Conservation (phyloP, 495 filamentous ascomycete species). For the Neurospora sp. region DNA sequence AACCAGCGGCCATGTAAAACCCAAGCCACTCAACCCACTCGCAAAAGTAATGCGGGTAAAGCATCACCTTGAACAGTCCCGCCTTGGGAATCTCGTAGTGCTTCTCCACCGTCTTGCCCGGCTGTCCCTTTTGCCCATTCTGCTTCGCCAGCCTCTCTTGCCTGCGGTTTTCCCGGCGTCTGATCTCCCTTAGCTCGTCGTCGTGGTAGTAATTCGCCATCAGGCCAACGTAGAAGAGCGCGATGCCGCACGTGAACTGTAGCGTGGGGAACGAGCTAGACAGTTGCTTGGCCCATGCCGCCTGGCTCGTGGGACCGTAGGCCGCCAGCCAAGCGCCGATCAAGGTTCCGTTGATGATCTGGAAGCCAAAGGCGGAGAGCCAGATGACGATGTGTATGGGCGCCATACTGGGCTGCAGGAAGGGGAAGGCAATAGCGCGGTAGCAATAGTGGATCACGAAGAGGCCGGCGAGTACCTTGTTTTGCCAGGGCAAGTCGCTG, state of each 20-base stretch:
- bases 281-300: constrained; percentile 43
- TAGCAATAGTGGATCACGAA: constrained; percentile 82
- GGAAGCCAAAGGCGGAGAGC: constrained; percentile 53
- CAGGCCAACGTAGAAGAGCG: constrained; percentile 53
- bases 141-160: constrained; percentile 32
- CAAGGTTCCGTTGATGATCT: constrained; percentile 65
- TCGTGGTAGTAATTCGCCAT: constrained; percentile 76
- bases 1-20: constrained; percentile 61
- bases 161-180: constrained; percentile 46
- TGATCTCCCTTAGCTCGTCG: constrained; percentile 66
- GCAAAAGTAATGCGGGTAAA: constrained; percentile 87
- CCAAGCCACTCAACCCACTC: constrained; percentile 97
- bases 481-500: constrained; percentile 49
- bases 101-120: constrained; percentile 48
- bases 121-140: constrained; percentile 25
- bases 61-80: constrained; percentile 70
- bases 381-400: constrained; percentile 65
- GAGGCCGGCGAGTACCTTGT: constrained; percentile 54
- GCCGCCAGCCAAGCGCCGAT: constrained; percentile 74
- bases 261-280: constrained; percentile 22
- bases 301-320: constrained; percentile 54
- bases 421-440: constrained; percentile 71
- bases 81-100: constrained; percentile 79
- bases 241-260: constrained; percentile 37
- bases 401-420: constrained; percentile 83